Conservation (phyloP, 2,329 filamentous ascomycete genomes). For the Blastomyces gilchristii region DNA sequence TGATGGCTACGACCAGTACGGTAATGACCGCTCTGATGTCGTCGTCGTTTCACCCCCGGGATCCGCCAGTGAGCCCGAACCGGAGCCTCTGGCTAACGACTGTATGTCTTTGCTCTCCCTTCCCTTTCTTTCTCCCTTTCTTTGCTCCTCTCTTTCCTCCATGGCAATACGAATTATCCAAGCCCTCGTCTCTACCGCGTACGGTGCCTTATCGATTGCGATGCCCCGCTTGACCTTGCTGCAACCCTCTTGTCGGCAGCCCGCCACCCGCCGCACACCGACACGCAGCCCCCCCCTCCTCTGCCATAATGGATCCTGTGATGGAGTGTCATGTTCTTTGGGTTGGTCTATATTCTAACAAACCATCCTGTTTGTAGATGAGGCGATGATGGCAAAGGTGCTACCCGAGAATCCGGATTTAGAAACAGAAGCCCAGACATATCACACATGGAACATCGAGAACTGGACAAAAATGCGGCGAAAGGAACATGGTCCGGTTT, state of each 20-base stretch:
- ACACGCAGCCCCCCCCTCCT: not conserved
- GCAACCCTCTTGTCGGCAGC: no score
- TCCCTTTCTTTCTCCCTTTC: not conserved
- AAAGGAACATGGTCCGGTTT: conserved; percentile 79
- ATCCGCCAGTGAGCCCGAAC: conserved; percentile 43
- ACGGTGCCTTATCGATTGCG: not conserved
- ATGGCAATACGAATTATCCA: not conserved
- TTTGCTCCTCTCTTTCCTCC: not conserved
- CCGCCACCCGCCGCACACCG: not conserved
- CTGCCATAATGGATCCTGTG: not conserved
- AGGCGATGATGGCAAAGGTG: conserved; percentile 74
- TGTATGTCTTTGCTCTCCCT: conserved; percentile 30
- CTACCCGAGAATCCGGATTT: conserved; percentile 69
- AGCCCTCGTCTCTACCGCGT: not conserved
- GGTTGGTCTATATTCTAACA: not conserved
- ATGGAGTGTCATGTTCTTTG: not conserved
- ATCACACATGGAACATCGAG: conserved; percentile 79
- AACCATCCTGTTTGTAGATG: conserved; percentile 43
- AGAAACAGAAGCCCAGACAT: conserved; percentile 63
- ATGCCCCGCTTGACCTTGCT: conserved; percentile 1
- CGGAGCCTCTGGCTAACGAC: conserved; percentile 46
- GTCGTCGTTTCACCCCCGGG: conserved; percentile 53
- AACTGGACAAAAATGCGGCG: conserved; percentile 67
- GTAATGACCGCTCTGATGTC: conserved; percentile 52
- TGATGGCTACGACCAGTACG: conserved; percentile 45